Evolutionary conservation across 2,329 filamentous ascomycete genomes (phyloP).

Genomic region (Aureobasidium sp.): DNA sequence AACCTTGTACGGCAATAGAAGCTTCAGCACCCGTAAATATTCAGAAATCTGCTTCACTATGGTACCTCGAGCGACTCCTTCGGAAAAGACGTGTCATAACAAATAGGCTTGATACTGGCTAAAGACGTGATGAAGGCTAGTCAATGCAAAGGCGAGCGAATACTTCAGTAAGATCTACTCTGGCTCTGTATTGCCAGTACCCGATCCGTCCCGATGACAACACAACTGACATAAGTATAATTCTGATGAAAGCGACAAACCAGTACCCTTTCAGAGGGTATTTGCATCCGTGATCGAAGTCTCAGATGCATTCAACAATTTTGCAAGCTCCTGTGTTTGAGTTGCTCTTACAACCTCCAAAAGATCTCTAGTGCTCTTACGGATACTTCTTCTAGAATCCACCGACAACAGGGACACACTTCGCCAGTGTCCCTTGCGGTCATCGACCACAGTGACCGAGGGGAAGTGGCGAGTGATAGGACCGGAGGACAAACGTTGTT

Average conservation of each 20-base stretch:
- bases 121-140: background rate
- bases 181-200: background rate
- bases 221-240: background rate
- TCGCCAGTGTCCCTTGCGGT: slow-evolving; percentile 22
- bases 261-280: background rate
- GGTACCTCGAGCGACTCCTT: background rate
- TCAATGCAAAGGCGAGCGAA: background rate
- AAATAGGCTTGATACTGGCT: background rate
- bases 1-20: background rate
- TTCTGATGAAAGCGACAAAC: background rate
- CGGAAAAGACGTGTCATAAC: background rate
- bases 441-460: slow-evolving; percentile 25
- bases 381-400: slow-evolving; percentile 11
- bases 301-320: slow-evolving; percentile 7
- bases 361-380: slow-evolving; percentile 14
- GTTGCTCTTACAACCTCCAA: slow-evolving; percentile 10
- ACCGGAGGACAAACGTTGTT: background rate
- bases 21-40: background rate
- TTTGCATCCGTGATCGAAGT: background rate
- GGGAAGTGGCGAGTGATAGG: slow-evolving; percentile 19
- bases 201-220: background rate
- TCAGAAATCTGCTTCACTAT: background rate
- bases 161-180: background rate
- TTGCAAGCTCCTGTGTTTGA: slow-evolving; percentile 9
- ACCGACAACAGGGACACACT: slow-evolving; percentile 22